Base-by-base conservation (phyloP, 1,139 yeast genomes). In the Candida sp. region DNA sequence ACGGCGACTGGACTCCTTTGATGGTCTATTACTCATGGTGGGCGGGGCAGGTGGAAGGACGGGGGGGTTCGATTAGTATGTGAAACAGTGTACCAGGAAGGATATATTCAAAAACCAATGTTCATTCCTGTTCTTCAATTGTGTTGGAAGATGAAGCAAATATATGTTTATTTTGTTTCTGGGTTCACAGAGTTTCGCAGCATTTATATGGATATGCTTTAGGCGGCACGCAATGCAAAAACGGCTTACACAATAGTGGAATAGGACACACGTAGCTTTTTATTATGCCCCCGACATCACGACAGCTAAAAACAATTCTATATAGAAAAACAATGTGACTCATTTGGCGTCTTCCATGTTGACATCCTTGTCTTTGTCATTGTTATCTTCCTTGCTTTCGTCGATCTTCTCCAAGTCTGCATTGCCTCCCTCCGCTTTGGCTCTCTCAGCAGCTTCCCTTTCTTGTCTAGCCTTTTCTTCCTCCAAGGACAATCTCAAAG, bases 401-500 rank as follows among this genome's bases (percentile, higher is more conserved):
- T 71, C 73, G 52, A 74, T 73, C 57, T 68, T 68, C 45, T 65
- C 73, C 56, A 73, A 67, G 39, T 65, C 66, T 44, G 54, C 42
- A 54, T 59, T 56, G 5, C 22, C 52, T 31, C 59, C 56, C 47
- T 67, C 65, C 37, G 64, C 58, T 56, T 72, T 77, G 42, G 74
- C 79, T 63, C 63, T 66, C 46, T 71, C 77, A 1, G 68, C 67
- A 2, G 77, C 73, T 68, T 81, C 85, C 59, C 85, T 74, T 59
- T 86, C 93, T 63, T 87, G 94, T 66, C 96, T 80, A 37, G 88
- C 82, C 63, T 84, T 85, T 63, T 89, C 96, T 63, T 90, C 96
- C 63, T 90, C 96, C 56, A 90, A 76, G 3, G 96, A 88, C 71
- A 90, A 81, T 63, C 96, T 80, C 61, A 94, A 82, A 0, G 98